Evolutionary conservation across 2,329 filamentous ascomycete species (phyloP).

Genomic region (Aphanocladium album): DNA sequence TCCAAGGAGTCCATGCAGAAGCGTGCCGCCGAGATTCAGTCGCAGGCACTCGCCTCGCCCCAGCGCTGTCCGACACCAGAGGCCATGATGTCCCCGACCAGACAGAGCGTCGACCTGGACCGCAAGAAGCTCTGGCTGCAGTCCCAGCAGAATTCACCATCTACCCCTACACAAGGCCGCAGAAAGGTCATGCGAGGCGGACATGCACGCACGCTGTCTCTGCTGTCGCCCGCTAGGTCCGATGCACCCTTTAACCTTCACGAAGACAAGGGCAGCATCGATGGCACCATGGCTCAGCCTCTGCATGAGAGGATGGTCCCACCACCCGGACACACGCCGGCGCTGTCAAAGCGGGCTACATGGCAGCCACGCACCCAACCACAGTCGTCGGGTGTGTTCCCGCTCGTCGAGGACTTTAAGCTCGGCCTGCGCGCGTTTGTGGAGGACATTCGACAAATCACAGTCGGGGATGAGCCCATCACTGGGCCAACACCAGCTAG

Average conservation of each 20-base stretch:
- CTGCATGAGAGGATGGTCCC: slow-evolving; percentile 24
- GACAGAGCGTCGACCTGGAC: slow-evolving; percentile 60
- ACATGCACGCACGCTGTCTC: slow-evolving; percentile 63
- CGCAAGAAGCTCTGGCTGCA: slow-evolving; percentile 64
- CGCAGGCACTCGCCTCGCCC: slow-evolving; percentile 36
- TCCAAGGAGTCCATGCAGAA: slow-evolving; percentile 72
- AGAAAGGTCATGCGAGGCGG: slow-evolving; percentile 65
- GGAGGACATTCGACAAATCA: slow-evolving; percentile 91
- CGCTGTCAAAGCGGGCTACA: slow-evolving; percentile 51
- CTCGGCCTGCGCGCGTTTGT: slow-evolving; percentile 91
- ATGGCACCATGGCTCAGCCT: neutral
- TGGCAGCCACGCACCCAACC: slow-evolving; percentile 52
- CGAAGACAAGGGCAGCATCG: slow-evolving; percentile 27
- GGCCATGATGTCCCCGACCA: slow-evolving; percentile 27
- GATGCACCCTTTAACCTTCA: slow-evolving; percentile 38
- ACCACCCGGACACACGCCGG: slow-evolving; percentile 27
- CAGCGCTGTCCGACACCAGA: slow-evolving; percentile 20
- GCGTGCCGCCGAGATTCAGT: slow-evolving; percentile 60
- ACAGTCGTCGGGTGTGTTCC: slow-evolving; percentile 51
- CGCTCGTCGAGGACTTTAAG: slow-evolving; percentile 84
- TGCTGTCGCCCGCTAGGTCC: slow-evolving; percentile 66
- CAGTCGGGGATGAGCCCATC: slow-evolving; percentile 87
- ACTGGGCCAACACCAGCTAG: slow-evolving; percentile 38
- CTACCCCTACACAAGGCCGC: slow-evolving; percentile 36
- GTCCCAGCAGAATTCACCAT: slow-evolving; percentile 29